A percentile compares a stretch with the other conserved stretches of the same genome.
phyloP scores from a whole-genome alignment of 768 basidiomycete genomes.

The Podaxis rugospora region DNA sequence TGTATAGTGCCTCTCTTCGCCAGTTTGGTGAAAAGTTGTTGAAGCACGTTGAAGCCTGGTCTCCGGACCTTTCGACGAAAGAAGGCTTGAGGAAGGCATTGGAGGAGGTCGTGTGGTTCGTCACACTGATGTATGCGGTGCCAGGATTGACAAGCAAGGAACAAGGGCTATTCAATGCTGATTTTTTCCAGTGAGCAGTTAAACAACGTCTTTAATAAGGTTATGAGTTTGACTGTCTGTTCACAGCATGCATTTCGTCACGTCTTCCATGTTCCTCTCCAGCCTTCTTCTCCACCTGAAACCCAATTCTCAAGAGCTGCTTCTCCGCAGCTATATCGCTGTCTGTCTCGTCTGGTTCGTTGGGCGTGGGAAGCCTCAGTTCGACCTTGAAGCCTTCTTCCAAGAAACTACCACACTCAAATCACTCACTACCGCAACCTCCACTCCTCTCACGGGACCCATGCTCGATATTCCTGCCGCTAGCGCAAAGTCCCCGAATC shows the following conservation, averaged over 20 bases:
- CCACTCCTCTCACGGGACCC: slow-evolving; percentile 18
- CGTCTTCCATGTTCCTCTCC: slow-evolving; percentile 59
- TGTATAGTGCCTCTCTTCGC: slow-evolving; percentile 26
- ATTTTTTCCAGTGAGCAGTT: slow-evolving; percentile 55
- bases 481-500: slow-evolving; percentile 39
- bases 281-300: slow-evolving; percentile 38
- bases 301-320: slow-evolving; percentile 38
- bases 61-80: slow-evolving; percentile 23
- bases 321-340: slow-evolving; percentile 56
- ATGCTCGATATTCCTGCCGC: slow-evolving; percentile 24
- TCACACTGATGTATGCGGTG: slow-evolving; percentile 49
- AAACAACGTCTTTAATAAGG: not conserved
- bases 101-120: slow-evolving; percentile 59
- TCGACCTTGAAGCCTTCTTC: slow-evolving; percentile 50
- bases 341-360: slow-evolving; percentile 51
- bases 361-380: slow-evolving; percentile 46
- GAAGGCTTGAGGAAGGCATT: slow-evolving; percentile 40
- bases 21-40: slow-evolving; percentile 36
- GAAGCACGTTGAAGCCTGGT: slow-evolving; percentile 37
- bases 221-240: not conserved
- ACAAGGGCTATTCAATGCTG: slow-evolving; percentile 37
- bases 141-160: slow-evolving; percentile 41
- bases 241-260: slow-evolving; percentile 62
- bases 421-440: not conserved
- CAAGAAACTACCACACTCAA: slow-evolving; percentile 6